phyloP scores from a whole-genome alignment of 805 yeast genomes.

The Henningerozyma blattae region DNA sequence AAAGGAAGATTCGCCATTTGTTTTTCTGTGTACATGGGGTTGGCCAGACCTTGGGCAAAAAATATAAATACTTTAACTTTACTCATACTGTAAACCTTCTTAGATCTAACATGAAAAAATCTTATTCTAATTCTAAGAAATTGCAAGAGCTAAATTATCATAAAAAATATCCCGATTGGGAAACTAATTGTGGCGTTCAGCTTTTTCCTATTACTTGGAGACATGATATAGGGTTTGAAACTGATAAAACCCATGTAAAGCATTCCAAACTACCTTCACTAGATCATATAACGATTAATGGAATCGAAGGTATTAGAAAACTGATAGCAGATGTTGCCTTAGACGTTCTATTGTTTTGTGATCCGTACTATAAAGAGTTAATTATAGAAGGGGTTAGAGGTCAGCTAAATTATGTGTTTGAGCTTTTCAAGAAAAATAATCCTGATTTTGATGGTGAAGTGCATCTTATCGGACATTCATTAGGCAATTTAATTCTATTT shows the following conservation, averaged over 20 bases:
- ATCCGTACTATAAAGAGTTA: slow-evolving; percentile 49
- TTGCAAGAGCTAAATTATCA: slow-evolving; percentile 33
- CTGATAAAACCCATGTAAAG: slow-evolving; percentile 32
- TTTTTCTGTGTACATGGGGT: slow-evolving; percentile 91
- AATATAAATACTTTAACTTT: slow-evolving; percentile 73
- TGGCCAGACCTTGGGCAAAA: slow-evolving; percentile 76
- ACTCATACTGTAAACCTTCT: slow-evolving; percentile 69
- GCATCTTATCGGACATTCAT: slow-evolving; percentile 80
- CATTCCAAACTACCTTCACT: slow-evolving; percentile 44
- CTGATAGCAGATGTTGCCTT: slow-evolving; percentile 77
- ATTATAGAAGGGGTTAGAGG: slow-evolving; percentile 50
- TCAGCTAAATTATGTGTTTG: slow-evolving; percentile 53
- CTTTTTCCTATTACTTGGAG: slow-evolving; percentile 91
- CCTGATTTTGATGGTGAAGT: slow-evolving; percentile 73
- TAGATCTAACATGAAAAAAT: slow-evolving; percentile 42
- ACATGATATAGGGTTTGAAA: slow-evolving; percentile 52
- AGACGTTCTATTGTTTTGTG: slow-evolving; percentile 72
- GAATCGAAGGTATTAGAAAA: slow-evolving; percentile 64
- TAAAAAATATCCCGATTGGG: slow-evolving; percentile 31
- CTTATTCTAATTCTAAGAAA: slow-evolving; percentile 31
- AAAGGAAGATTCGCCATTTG: slow-evolving; percentile 39
- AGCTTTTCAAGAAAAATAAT: slow-evolving; percentile 44
- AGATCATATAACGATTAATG: slow-evolving; percentile 62
- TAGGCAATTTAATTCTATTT: slow-evolving; percentile 77
- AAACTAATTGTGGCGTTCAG: slow-evolving; percentile 52